Conservation (phyloP, 2,329 filamentous ascomycete genomes). For the Trichoderma arundinaceum region DNA sequence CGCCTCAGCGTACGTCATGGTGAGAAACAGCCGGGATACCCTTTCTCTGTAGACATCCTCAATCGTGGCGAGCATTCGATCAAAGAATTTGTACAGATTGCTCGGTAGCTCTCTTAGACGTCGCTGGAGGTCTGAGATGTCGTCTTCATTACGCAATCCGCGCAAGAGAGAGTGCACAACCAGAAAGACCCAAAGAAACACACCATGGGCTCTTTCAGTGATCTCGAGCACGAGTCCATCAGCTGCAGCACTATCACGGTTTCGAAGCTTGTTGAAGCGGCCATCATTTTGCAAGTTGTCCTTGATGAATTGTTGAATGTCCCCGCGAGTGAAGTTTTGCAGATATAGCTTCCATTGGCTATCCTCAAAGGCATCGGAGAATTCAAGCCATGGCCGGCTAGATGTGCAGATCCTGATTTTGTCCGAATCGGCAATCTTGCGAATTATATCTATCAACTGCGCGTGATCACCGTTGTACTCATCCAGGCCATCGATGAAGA, state of each 20-base stretch:
- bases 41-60: conserved; percentile 20
- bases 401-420: conserved; percentile 35
- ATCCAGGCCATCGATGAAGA: conserved; percentile 36
- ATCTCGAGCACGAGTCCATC: conserved; percentile 18
- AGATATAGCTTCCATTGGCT: conserved; percentile 29
- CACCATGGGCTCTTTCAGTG: conserved; percentile 29
- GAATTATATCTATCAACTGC: conserved; percentile 25
- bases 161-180: conserved; percentile 28
- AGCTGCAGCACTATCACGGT: not conserved
- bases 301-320: conserved; percentile 31
- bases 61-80: conserved; percentile 20
- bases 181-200: conserved; percentile 37
- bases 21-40: conserved; percentile 15
- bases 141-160: conserved; percentile 21
- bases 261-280: conserved; percentile 15
- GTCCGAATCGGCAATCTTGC: conserved; percentile 6
- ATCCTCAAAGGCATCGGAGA: conserved; percentile 23
- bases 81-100: conserved; percentile 32
- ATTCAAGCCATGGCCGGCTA: conserved; percentile 31
- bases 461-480: conserved; percentile 33
- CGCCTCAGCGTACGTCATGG: conserved; percentile 18
- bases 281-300: conserved; percentile 15
- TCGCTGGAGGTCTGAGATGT: conserved; percentile 4
- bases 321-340: conserved; percentile 31
- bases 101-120: conserved; percentile 25